Evolutionary conservation across 441 rosid species (phyloP), one percentile per base, ranked within the genome.

Genomic region (Mallotus japonicus): DNA sequence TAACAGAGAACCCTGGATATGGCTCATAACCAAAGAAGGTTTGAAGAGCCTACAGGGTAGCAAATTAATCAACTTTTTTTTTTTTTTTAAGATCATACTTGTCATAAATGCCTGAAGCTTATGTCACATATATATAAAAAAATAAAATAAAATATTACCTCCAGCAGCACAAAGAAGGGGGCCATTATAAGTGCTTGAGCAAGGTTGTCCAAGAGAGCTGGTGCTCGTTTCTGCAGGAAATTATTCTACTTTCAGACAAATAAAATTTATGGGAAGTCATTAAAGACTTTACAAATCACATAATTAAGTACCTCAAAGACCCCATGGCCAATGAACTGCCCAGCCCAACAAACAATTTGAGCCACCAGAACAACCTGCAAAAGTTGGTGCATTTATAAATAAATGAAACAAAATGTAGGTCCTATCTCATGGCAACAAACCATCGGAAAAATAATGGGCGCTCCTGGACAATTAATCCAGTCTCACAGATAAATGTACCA

Each of bases 291-390:
- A 19, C 57, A 16, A 63, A 75, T 62, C 19, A 49, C 16, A 69
- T 60, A 74, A 76, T 11, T 28, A 56, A 51, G 57, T 73, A 87
- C 91, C 89, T 87, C 94, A 67, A 82, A 89, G 55, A 87, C 78
- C 22, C 89, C 89, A 24, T 86, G 94, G 60, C 94, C 92, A 20
- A 89, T 77, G 78, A 86, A 86, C 77, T 86, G 90, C 72, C 87
- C 90, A 34, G 86, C 75, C 92, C 94, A 89, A 69, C 92, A 89
- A 69, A 84, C 53, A 34, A 87, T 47, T 79, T 87, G 89, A 78
- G 85, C 77, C 50, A 74, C 85, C 69, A 87, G 78, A 75, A 85
- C 87, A 51, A 87, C 87, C 91, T 87, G 82, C 65, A 71, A 71
- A 22, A 11, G 47, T 65, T 11, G 5, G 32, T 46, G 57, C 55